phyloP scores from a whole-genome alignment of 805 yeast species.

The Nakazawaea wickerhamii region DNA sequence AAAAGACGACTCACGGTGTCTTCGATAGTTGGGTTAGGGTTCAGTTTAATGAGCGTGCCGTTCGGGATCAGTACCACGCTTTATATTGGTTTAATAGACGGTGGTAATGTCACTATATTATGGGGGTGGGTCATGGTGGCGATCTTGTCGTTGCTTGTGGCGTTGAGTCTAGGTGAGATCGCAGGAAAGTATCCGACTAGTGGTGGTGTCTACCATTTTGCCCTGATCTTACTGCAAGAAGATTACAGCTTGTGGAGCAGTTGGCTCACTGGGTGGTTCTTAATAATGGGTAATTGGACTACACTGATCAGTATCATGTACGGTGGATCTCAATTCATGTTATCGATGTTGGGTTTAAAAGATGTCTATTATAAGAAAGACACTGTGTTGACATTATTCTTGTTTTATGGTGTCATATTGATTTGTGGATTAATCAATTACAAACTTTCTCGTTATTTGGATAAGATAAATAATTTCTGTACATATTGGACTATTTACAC shows the following conservation, averaged over 20 bases:
- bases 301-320: conserved; percentile 69
- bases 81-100: conserved; percentile 66
- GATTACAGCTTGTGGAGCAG: conserved; percentile 52
- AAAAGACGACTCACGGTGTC: conserved; percentile 62
- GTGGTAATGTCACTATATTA: conserved; percentile 70
- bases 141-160: conserved; percentile 56
- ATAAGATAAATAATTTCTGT: conserved; percentile 58
- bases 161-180: conserved; percentile 71
- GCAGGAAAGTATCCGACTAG: conserved; percentile 74
- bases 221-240: conserved; percentile 61
- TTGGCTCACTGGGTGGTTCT: conserved; percentile 78
- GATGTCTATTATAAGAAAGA: conserved; percentile 55
- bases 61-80: conserved; percentile 71
- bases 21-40: conserved; percentile 73
- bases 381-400: conserved; percentile 46
- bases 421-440: conserved; percentile 61
- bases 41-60: conserved; percentile 79
- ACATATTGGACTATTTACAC: conserved; percentile 75
- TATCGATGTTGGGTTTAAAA: conserved; percentile 60
- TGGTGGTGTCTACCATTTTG: conserved; percentile 71
- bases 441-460: conserved; percentile 54
- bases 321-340: conserved; percentile 70
- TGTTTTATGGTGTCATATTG: conserved; percentile 51
- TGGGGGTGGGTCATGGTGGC: conserved; percentile 72
- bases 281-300: conserved; percentile 72